Conservation (phyloP, 345 rosid species). For the Linum lewisii region DNA sequence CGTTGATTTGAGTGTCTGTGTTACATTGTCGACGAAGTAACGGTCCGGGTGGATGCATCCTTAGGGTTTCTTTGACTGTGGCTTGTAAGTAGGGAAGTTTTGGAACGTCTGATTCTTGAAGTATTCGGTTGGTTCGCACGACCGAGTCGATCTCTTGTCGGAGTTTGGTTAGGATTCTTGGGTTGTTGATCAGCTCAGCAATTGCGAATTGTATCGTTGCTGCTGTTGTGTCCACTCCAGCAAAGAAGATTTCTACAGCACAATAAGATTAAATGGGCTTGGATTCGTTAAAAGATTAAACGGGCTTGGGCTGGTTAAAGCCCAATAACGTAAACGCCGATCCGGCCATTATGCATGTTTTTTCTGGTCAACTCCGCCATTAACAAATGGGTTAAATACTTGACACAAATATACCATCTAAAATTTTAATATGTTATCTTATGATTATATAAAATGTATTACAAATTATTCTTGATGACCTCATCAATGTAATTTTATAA, state of each 20-base stretch:
- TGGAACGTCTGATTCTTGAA: constrained; percentile 45
- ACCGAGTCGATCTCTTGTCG: constrained; percentile 41
- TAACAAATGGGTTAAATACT: too few species aligned
- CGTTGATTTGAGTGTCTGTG: neutral
- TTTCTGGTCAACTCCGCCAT: too few species aligned
- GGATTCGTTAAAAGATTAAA: too few species aligned
- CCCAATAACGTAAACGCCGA: too few species aligned
- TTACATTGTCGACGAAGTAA: neutral
- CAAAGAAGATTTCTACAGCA: neutral
- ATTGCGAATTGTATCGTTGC: constrained; percentile 11
- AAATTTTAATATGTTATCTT: too few species aligned
- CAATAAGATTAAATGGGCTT: neutral
- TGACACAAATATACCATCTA: too few species aligned
- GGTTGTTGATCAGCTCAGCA: constrained; percentile 64
- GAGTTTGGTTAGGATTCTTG: constrained; percentile 45
- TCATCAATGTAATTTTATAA: too few species aligned
- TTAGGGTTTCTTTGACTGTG: constrained; percentile 47
- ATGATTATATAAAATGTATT: too few species aligned
- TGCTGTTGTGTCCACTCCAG: neutral
- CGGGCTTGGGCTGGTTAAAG: too few species aligned
- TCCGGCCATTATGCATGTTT: too few species aligned
- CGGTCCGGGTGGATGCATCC: constrained; percentile 52
- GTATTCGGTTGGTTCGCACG: constrained; percentile 42
- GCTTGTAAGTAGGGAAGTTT: constrained; percentile 58
- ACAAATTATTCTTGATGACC: too few species aligned